Percentiles rank a stretch among this genome's conserved stretches.
These are phyloP conservation scores for Hyphochytrium catenoides DNA, from an alignment of 352 stramenopile species.

Conservation along the genomic window DNA sequence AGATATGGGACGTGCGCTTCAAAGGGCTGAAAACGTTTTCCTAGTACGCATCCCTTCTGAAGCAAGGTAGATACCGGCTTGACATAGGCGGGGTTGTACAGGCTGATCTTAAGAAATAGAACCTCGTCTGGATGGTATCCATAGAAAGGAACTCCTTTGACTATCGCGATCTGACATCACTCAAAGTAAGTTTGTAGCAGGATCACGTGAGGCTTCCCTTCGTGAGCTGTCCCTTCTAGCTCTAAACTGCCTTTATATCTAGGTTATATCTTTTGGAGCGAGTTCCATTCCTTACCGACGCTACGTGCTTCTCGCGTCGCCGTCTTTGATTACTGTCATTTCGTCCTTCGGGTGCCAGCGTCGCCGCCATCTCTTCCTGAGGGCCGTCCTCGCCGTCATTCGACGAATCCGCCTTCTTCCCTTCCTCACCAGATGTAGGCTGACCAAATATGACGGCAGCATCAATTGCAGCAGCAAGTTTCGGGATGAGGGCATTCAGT, in stretches of 20 bases:
- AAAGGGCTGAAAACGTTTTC: constrained; percentile 50
- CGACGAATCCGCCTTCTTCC: too few species aligned
- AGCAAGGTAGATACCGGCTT: constrained; percentile 39
- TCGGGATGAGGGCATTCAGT: constrained; percentile 26
- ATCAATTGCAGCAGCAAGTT: constrained; percentile 41
- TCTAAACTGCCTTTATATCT: too few species aligned
- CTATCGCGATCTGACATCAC: constrained; percentile 34
- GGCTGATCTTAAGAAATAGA: constrained; percentile 63
- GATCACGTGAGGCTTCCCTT: too few species aligned
- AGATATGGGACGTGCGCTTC: constrained; percentile 67
- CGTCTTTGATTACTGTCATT: constrained; percentile 1
- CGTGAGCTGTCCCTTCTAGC: too few species aligned
- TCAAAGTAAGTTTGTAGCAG: constrained; percentile 11
- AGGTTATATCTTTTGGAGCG: too few species aligned
- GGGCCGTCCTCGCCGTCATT: constrained; percentile 20
- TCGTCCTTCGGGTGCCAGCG: constrained; percentile 3
- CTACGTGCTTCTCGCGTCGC: background rate
- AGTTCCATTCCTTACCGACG: constrained; percentile 56
- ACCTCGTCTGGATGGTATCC: constrained; percentile 40
- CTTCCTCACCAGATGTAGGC: too few species aligned
- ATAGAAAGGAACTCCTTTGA: constrained; percentile 64
- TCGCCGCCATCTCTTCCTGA: constrained; percentile 13
- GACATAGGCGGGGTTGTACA: constrained; percentile 47
- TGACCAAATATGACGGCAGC: too few species aligned
- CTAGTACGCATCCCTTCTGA: constrained; percentile 42